Evolutionary conservation across 2,329 filamentous ascomycete genomes (phyloP).

Genomic region (Penicillium olsonii): DNA sequence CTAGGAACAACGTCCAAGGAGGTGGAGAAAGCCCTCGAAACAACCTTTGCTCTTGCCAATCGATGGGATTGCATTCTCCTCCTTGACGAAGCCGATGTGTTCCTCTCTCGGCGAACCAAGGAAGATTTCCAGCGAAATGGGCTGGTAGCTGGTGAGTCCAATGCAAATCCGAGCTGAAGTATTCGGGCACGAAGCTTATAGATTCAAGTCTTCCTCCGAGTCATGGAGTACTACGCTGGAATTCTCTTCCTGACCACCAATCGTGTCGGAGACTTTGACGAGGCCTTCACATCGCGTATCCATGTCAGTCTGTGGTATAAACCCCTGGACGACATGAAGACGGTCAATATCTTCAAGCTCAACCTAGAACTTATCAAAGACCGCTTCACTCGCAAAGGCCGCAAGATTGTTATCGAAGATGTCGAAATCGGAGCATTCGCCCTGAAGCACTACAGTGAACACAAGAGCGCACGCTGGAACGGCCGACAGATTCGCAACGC

Average conservation of each 20-base stretch:
- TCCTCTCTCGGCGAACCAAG: conserved; percentile 12
- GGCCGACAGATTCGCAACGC: conserved; percentile 42
- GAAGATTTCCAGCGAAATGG: conserved; percentile 21
- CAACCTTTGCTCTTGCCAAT: conserved; percentile 48
- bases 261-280: conserved; percentile 7
- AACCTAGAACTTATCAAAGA: neutral
- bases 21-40: conserved; percentile 45
- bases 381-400: too few relatives aligned
- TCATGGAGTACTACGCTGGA: conserved; percentile 10
- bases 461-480: conserved; percentile 31
- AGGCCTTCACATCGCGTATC: conserved; percentile 12
- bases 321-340: neutral
- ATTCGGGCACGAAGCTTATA: neutral
- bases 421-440: neutral
- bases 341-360: neutral
- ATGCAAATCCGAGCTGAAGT: neutral
- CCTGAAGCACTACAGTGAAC: conserved; percentile 5
- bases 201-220: conserved; percentile 10
- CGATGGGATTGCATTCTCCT: conserved; percentile 31
- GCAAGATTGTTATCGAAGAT: too few relatives aligned
- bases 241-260: conserved; percentile 14
- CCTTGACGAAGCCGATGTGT: conserved; percentile 24
- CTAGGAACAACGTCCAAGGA: conserved; percentile 45
- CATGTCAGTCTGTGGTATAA: conserved; percentile 9
- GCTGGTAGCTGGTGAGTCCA: conserved; percentile 21